A percentile compares a stretch with the other conserved stretches of the same genome.
Evolutionary conservation across 2,329 filamentous ascomycete species (phyloP).

Genomic region (Cordyceps javanica): DNA sequence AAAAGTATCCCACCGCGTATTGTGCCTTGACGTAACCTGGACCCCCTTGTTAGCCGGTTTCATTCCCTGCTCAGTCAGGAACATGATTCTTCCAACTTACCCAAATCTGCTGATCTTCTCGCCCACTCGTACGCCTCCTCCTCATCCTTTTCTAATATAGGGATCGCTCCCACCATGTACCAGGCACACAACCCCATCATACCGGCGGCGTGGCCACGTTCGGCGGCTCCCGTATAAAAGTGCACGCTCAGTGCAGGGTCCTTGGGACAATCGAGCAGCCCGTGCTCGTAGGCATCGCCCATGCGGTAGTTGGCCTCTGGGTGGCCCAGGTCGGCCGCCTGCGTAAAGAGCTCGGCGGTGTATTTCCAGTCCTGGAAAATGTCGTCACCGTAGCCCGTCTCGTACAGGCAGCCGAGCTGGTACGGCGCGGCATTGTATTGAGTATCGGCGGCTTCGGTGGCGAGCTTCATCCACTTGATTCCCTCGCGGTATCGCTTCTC

Average conservation of each 20-base stretch:
- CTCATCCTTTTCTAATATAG: slow-evolving; percentile 89
- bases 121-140: slow-evolving; percentile 97
- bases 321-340: slow-evolving; percentile 87
- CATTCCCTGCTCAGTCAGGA: neutral
- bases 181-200: slow-evolving; percentile 99
- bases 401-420: slow-evolving; percentile 81
- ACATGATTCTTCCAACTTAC: slow-evolving; percentile 45
- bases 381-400: slow-evolving; percentile 89
- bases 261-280: slow-evolving; percentile 75
- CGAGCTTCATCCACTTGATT: slow-evolving; percentile 93
- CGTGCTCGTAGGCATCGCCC: slow-evolving; percentile 96
- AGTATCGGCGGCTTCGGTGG: slow-evolving; percentile 77
- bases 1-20: slow-evolving; percentile 95
- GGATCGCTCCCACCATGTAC: slow-evolving; percentile 94
- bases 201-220: slow-evolving; percentile 72
- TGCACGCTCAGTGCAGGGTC: slow-evolving; percentile 93
- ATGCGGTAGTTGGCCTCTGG: slow-evolving; percentile 79
- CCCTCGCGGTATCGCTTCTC: slow-evolving; percentile 83
- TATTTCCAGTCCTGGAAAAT: slow-evolving; percentile 88
- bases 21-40: slow-evolving; percentile 68
- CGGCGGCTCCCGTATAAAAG: slow-evolving; percentile 91
- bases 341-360: slow-evolving; percentile 88
- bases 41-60: neutral
- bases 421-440: slow-evolving; percentile 94
- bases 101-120: slow-evolving; percentile 73